These are phyloP conservation scores for Tetrapyrgos nigripes DNA, from an alignment of 1,284 basidiomycete species.

Conservation along the genomic window DNA sequence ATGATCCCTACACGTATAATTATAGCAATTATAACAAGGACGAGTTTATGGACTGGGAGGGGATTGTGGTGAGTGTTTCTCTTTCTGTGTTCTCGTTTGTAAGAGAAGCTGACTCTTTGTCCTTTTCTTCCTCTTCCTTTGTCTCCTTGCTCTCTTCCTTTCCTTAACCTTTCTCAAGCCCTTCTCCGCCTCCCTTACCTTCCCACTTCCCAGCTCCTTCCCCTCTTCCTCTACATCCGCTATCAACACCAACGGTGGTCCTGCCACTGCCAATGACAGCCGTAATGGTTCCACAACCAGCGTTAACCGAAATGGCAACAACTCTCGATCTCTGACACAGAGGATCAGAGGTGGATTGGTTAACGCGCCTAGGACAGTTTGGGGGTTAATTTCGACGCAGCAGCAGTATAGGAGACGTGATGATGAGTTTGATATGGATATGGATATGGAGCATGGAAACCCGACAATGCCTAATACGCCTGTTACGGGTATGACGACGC, in stretches of 20 bases:
- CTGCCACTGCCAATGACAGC: no score
- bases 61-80: background rate
- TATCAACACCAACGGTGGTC: background rate
- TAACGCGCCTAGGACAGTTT: background rate
- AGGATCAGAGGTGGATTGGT: background rate
- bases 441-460: no score
- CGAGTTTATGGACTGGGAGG: conserved; percentile 1
- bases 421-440: no score
- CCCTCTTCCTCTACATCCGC: background rate
- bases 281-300: no score
- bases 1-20: background rate
- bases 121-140: background rate
- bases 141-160: background rate
- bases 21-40: conserved; percentile 2
- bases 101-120: background rate
- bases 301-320: background rate
- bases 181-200: background rate
- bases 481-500: background rate
- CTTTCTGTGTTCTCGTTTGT: no score
- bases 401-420: no score
- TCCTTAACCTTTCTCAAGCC: background rate
- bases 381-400: background rate
- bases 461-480: no score
- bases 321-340: background rate
- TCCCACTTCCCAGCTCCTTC: background rate